phyloP scores from a whole-genome alignment of 805 yeast genomes.

The Candida koratica region DNA sequence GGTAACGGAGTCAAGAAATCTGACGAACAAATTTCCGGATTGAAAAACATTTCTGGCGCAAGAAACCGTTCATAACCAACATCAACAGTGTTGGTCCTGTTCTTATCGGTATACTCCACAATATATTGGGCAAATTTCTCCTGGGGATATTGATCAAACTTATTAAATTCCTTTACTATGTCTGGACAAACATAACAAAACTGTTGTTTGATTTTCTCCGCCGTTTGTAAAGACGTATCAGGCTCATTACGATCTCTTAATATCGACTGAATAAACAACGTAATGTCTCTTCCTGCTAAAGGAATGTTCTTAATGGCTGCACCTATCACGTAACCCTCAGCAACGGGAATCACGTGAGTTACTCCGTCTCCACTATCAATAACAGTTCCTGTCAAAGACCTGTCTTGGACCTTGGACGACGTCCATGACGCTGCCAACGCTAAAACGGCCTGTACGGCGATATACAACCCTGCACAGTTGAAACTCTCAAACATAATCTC shows the following conservation, averaged over 20 bases:
- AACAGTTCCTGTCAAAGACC: slow-evolving; percentile 96
- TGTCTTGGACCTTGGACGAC: slow-evolving; percentile 87
- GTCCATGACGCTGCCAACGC: slow-evolving; percentile 99
- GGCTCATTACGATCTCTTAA: slow-evolving; percentile 95
- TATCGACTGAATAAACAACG: slow-evolving; percentile 86
- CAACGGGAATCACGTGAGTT: slow-evolving; percentile 98
- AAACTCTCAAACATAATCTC: slow-evolving; percentile 98
- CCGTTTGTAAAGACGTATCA: slow-evolving; percentile 90
- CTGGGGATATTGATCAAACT: slow-evolving; percentile 85
- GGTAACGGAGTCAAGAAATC: slow-evolving; percentile 96
- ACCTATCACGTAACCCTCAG: slow-evolving; percentile 98
- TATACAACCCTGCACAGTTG: slow-evolving; percentile 97
- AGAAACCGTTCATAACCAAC: slow-evolving; percentile 96
- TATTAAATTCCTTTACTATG: slow-evolving; percentile 91
- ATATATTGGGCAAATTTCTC: slow-evolving; percentile 90
- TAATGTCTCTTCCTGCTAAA: slow-evolving; percentile 97
- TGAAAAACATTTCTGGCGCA: slow-evolving; percentile 99
- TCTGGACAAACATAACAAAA: slow-evolving; percentile 97
- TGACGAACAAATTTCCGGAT: slow-evolving; percentile 93
- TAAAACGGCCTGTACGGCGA: slow-evolving; percentile 97
- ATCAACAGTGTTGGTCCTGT: slow-evolving; percentile 59
- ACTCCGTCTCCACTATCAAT: slow-evolving; percentile 99
- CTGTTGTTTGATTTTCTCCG: slow-evolving; percentile 94
- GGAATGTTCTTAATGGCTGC: slow-evolving; percentile 97
- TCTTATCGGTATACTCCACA: slow-evolving; percentile 73